A percentile compares a stretch with the other conserved stretches of the same genome.
These are phyloP conservation scores for Ganoderma resinaceum DNA, from an alignment of 1,284 basidiomycete genomes.

Conservation along the genomic window DNA sequence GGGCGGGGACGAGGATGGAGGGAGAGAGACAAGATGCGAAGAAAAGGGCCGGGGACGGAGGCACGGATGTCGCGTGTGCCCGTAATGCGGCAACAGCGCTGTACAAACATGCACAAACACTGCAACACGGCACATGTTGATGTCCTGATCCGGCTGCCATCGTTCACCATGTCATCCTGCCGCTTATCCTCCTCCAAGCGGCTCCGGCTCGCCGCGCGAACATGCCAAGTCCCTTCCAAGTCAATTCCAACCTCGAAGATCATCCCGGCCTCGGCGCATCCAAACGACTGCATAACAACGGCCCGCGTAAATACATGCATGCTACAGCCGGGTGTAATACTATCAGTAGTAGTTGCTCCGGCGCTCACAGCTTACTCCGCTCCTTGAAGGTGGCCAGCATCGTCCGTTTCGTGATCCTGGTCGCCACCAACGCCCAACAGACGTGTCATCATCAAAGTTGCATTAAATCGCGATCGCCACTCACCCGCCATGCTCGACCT, in stretches of 20 bases:
- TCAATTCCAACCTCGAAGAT: slow-evolving; percentile 21
- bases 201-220: slow-evolving; percentile 3
- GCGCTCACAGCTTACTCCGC: slow-evolving; percentile 56
- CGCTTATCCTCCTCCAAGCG: slow-evolving; percentile 11
- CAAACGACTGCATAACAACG: neutral
- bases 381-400: slow-evolving; percentile 74
- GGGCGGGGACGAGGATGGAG: slow-evolving; percentile 34
- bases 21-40: slow-evolving; percentile 29
- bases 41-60: slow-evolving; percentile 28
- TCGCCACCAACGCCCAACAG: slow-evolving; percentile 19
- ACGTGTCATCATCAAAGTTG: slow-evolving; percentile 9
- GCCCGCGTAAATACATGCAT: neutral
- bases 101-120: slow-evolving; percentile 31
- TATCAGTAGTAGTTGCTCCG: neutral
- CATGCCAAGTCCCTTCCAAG: neutral
- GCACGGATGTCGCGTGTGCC: slow-evolving; percentile 27
- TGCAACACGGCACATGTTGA: neutral
- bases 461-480: slow-evolving; percentile 37
- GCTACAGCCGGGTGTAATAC: neutral
- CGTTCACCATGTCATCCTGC: slow-evolving; percentile 3
- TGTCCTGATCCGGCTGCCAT: slow-evolving; percentile 20
- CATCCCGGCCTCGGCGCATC: neutral
- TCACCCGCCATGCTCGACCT: slow-evolving; percentile 80
- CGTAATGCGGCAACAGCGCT: slow-evolving; percentile 29
- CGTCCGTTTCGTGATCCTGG: slow-evolving; percentile 80